These are phyloP conservation scores for Coemansia sp. DNA, from an alignment of 192 early-diverging fungal species.

Conservation along the genomic window DNA sequence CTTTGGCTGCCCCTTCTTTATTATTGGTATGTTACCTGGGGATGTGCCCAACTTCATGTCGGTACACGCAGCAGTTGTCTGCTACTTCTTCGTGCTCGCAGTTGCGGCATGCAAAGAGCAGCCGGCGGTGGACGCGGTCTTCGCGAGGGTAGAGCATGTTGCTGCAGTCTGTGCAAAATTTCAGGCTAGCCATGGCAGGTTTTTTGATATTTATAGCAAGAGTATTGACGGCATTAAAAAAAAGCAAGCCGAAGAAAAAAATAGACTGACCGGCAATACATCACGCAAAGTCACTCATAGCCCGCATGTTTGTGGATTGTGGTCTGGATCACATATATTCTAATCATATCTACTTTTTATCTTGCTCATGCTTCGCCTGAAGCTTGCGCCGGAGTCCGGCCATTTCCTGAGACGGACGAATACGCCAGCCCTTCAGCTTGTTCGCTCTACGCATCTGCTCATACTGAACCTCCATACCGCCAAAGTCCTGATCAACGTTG, in stretches of 20 bases:
- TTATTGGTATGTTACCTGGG: slow-evolving; percentile 32
- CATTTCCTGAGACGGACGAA: slow-evolving; percentile 24
- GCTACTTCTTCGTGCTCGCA: slow-evolving; percentile 73
- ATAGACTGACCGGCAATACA: neutral
- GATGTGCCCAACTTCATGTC: slow-evolving; percentile 68
- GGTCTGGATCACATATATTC: slow-evolving; percentile 4
- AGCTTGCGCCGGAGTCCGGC: slow-evolving; percentile 17
- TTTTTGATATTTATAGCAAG: neutral
- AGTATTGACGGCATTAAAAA: neutral
- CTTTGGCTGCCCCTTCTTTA: neutral
- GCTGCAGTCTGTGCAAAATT: slow-evolving; percentile 59
- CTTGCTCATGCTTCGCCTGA: slow-evolving; percentile 1
- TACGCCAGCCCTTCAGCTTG: slow-evolving; percentile 53
- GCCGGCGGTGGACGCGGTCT: slow-evolving; percentile 53
- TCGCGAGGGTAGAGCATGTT: slow-evolving; percentile 82
- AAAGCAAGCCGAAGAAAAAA: neutral
- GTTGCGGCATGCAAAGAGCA: slow-evolving; percentile 77
- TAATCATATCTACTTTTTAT: neutral
- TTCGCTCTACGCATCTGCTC: slow-evolving; percentile 25
- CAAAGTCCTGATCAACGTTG: slow-evolving; percentile 46
- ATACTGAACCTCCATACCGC: slow-evolving; percentile 29
- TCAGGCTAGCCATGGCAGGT: slow-evolving; percentile 37
- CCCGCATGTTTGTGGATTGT: neutral
- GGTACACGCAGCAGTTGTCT: slow-evolving; percentile 69
- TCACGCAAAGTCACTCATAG: neutral